These are phyloP conservation scores for Quercus lobata DNA, from an alignment of 331 rosid genomes.

Conservation along the genomic window DNA sequence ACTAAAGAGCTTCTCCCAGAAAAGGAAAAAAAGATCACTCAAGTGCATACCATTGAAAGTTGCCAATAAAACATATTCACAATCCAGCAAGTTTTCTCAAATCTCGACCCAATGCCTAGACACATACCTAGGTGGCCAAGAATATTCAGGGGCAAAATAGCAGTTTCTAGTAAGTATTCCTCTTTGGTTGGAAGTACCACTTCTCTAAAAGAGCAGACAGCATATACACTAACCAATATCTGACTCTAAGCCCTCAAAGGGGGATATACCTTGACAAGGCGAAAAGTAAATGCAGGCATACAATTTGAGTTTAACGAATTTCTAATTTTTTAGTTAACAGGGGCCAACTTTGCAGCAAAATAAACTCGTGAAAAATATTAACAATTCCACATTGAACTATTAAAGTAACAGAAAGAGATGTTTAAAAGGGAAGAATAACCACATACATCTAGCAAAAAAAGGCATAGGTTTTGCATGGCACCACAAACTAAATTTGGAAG, in stretches of 20 bases:
- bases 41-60: neutral
- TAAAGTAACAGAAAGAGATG: neutral
- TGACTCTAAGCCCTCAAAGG: neutral
- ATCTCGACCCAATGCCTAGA: neutral
- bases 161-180: neutral
- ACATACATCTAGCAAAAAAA: neutral
- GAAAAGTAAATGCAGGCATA: neutral
- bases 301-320: neutral
- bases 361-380: neutral
- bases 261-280: neutral
- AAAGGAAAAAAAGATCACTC: neutral
- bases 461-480: too few relatives aligned
- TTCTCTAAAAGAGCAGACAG: neutral
- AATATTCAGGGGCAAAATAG: neutral
- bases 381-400: neutral
- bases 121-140: neutral
- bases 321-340: neutral
- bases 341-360: neutral
- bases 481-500: neutral
- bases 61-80: neutral
- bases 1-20: neutral
- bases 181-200: neutral
- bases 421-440: neutral
- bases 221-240: neutral
- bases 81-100: neutral